Base-by-base conservation (phyloP, 2,329 filamentous ascomycete genomes). In the Fusarium duplospermum region DNA sequence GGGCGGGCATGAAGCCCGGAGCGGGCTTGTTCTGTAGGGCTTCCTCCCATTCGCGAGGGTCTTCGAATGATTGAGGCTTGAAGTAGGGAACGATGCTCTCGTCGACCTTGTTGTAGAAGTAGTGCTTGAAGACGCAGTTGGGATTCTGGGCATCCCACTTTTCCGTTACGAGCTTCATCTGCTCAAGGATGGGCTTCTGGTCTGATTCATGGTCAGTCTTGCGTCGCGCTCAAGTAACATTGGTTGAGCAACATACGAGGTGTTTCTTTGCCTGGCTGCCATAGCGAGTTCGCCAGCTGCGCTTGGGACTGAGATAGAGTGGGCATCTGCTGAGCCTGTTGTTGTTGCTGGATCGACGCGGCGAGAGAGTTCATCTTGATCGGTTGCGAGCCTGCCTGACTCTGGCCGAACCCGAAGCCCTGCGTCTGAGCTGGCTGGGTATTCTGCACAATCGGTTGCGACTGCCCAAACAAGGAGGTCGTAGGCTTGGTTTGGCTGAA, bases 91-190 rank as follows among this genome's bases (percentile, higher is more conserved):
- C 91, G 80, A 89, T 89, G 62, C 90, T 89, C 78, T 93, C 90
- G 72, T 93, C 91, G 72, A 95, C 93, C 75, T 93, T 91, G 84
- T 96, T 96, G 87, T 96, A 97, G 82, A 96, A 94, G 85, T 96
- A 96, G 80, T 93, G 87, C 82, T 94, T 93, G 85, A 96, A 94
- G 31, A 89, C 90, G 77, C 93, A 95, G 80, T 90, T 90, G 24
- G 90, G 87, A 80, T 87, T 89, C 29, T 87, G 83, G 1, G 93
- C 91, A 70, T 93, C 88, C 94, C 94, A 96, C 84, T 95, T 95
- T 69, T 90, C 86, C 62, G 90, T 85, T 45, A 96, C 87, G 29
- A 91, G 86, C 70, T 88, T 86, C 81, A 95, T 93, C 81, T 96
- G 93, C 66, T 95, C 92, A 22, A 90, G 87, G 52, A 95, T 89